These are phyloP conservation scores for Solanum raphanifolium DNA, from an alignment of 257 asterid species.

Conservation along the genomic window DNA sequence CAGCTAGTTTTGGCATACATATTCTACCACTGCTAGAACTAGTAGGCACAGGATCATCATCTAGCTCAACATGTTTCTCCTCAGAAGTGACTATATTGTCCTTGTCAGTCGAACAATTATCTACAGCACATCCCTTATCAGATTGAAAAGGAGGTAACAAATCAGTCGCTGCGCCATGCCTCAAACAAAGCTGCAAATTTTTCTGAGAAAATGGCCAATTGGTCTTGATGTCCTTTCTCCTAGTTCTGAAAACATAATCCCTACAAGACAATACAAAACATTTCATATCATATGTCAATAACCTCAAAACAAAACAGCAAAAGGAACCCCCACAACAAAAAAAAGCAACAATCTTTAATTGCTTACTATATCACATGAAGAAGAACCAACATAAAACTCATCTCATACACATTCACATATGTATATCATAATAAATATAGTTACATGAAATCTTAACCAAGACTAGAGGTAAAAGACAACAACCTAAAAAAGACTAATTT, in stretches of 20 bases:
- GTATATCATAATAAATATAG: slow-evolving; percentile 2
- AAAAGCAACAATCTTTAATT: not conserved
- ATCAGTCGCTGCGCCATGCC: slow-evolving; percentile 55
- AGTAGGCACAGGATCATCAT: slow-evolving; percentile 12
- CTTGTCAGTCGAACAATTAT: not conserved
- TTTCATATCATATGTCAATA: slow-evolving; percentile 8
- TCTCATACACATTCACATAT: not conserved
- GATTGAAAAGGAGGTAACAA: slow-evolving; percentile 80
- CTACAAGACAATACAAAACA: slow-evolving; percentile 30
- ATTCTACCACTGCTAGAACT: slow-evolving; percentile 7
- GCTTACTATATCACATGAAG: not conserved
- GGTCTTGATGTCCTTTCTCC: slow-evolving; percentile 61
- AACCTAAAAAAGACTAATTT: not conserved
- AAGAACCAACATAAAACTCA: not conserved
- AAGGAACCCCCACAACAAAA: not conserved
- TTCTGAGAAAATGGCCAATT: slow-evolving; percentile 88
- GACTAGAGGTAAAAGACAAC: not conserved
- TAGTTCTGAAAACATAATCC: slow-evolving; percentile 59
- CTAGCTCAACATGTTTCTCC: slow-evolving; percentile 17
- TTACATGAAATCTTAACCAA: slow-evolving; percentile 45
- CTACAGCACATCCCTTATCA: slow-evolving; percentile 25
- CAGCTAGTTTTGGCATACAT: slow-evolving; percentile 8
- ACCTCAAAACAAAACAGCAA: slow-evolving; percentile 2
- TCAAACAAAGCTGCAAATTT: slow-evolving; percentile 67
- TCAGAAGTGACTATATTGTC: slow-evolving; percentile 15